A percentile compares a stretch with the other conserved stretches of the same genome.
These are phyloP conservation scores for Mimosa bimucronata DNA, from an alignment of 306 rosid species.

Conservation along the genomic window DNA sequence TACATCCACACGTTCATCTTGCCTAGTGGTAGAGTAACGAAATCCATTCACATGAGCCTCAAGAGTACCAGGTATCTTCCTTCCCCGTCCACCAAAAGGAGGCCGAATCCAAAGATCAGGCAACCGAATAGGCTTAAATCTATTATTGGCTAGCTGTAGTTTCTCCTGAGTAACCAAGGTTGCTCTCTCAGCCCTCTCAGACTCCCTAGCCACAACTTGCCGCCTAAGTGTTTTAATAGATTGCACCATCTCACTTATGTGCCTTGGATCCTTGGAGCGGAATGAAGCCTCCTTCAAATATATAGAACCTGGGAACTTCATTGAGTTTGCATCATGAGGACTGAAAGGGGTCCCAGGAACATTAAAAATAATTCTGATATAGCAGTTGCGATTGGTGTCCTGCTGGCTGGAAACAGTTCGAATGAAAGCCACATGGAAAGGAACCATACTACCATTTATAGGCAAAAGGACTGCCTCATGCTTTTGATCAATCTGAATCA, in stretches of 20 bases:
- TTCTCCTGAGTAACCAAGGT: constrained; percentile 79
- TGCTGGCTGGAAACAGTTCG: constrained; percentile 62
- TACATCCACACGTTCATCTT: constrained; percentile 67
- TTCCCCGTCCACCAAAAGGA: constrained; percentile 69
- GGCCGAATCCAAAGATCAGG: constrained; percentile 77
- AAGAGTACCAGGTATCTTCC: constrained; percentile 66
- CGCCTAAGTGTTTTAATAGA: constrained; percentile 59
- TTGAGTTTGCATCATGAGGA: constrained; percentile 58
- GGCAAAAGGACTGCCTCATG: constrained; percentile 69
- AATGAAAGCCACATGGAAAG: constrained; percentile 69
- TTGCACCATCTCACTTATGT: constrained; percentile 66
- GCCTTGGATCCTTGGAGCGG: constrained; percentile 76
- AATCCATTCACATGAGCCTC: constrained; percentile 76
- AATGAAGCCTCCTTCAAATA: constrained; percentile 70
- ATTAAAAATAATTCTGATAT: constrained; percentile 63
- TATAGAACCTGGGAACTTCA: constrained; percentile 58
- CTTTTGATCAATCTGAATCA: constrained; percentile 75
- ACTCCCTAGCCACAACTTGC: constrained; percentile 69
- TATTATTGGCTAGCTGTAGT: constrained; percentile 66
- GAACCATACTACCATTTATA: constrained; percentile 70
- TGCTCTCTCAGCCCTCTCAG: constrained; percentile 78
- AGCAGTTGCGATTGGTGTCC: constrained; percentile 38
- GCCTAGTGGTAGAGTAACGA: constrained; percentile 67
- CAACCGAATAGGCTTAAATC: constrained; percentile 64
- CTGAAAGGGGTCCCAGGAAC: constrained; percentile 73